Evolutionary conservation across 2,329 filamentous ascomycete species (phyloP), one percentile per base, ranked within the genome.

Genomic region (Claviceps pusilla): DNA sequence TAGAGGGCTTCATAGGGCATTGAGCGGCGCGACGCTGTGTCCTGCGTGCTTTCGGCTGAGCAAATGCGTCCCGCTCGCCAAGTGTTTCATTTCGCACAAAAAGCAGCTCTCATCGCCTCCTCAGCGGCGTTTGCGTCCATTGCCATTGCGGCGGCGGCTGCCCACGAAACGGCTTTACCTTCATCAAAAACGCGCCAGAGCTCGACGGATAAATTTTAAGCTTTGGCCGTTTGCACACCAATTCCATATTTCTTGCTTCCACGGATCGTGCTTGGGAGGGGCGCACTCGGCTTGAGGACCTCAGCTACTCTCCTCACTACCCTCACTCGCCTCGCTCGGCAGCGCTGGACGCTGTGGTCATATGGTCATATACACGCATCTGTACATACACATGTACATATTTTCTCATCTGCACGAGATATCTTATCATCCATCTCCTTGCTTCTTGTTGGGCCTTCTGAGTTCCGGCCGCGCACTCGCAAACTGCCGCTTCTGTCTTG

Each of bases 131-230:
- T 37, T 52, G 50, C 31, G 33, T 42, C 29, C 16, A 35, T 45
- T 41, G 50, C 37, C 50, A 46, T 52, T 31, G 42, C 19, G 24
- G 24, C 42, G 16, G 28, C 16, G 16, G 10, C 16, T 7, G 33
- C 35, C 45, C n/a, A 42, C 28, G 37, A 33, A n/a, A 31, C 52
- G 39, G 37, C 52, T 43, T 50, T 24, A 45, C 24, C 29, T 39
- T 37, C 11, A 24, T 39, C 47, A 39, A 54, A 54, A 50, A 45
- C 33, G 42, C 19, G 35, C 29, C 39, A 39, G 35, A 28, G 7
- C 41, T 50, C 29, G 33, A 54, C 52, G 41, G 31, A 45, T 50
- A 49, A 50, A 19, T 45, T 45, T 45, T 45, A 54, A 47, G 31
- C 35, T 37, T 45, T 16, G 2, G n/a, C 35, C 10, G 46, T 48